Conservation (phyloP, 2,329 filamentous ascomycete species). For the Reticulascus tulasneorum region DNA sequence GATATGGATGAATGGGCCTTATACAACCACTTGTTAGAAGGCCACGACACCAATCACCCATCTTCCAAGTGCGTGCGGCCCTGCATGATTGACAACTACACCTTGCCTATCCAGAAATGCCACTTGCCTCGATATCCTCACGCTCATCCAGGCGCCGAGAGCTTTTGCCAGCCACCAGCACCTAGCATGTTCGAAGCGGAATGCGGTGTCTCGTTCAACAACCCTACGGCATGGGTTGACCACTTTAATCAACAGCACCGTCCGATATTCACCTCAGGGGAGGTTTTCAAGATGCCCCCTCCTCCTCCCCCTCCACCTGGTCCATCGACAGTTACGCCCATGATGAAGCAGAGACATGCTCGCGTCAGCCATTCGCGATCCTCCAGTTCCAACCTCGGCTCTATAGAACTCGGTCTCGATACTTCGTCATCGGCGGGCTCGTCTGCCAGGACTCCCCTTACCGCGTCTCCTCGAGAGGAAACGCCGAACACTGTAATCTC, state of each 20-base stretch:
- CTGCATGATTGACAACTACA: slow-evolving; percentile 18
- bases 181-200: not conserved
- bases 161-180: slow-evolving; percentile 1
- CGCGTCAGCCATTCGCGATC: no score
- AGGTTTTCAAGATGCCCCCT: no score
- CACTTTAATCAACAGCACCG: slow-evolving; percentile 4
- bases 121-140: slow-evolving; percentile 15
- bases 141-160: slow-evolving; percentile 7
- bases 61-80: slow-evolving; percentile 1
- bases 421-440: no score
- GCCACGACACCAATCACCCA: slow-evolving; percentile 15
- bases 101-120: slow-evolving; percentile 14
- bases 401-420: no score
- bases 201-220: slow-evolving; percentile 1
- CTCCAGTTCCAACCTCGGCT: no score
- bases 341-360: no score
- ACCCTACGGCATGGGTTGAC: not conserved
- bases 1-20: not conserved
- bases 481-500: no score
- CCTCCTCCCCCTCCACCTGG: no score
- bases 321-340: no score
- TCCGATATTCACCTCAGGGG: no score
- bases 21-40: slow-evolving; percentile 24
- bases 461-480: no score
- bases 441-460: no score